Conservation (phyloP, 2,329 filamentous ascomycete genomes). For the Fusarium graminum region DNA sequence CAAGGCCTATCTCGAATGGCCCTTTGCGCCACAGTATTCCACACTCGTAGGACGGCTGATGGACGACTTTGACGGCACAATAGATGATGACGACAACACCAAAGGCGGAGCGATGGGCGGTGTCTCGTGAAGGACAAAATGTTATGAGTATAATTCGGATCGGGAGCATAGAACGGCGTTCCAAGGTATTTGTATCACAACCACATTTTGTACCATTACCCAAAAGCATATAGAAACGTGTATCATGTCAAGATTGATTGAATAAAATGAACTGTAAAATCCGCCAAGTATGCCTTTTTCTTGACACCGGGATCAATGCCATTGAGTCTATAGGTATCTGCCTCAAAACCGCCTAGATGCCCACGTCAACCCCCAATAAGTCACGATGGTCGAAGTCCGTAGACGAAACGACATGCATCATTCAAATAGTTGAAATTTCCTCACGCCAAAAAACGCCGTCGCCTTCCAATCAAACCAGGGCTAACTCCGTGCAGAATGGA, state of each 20-base stretch:
- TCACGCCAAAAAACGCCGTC: slow-evolving; percentile 40
- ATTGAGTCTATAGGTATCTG: slow-evolving; percentile 38
- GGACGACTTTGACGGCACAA: slow-evolving; percentile 47
- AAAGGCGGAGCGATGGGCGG: slow-evolving; percentile 37
- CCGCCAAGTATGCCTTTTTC: slow-evolving; percentile 19
- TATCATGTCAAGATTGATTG: slow-evolving; percentile 28
- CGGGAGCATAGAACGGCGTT: slow-evolving; percentile 19
- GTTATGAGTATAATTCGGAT: slow-evolving; percentile 4
- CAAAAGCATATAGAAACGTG: neutral
- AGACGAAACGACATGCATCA: slow-evolving; percentile 33
- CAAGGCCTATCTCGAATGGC: slow-evolving; percentile 74
- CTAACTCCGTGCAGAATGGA: slow-evolving; percentile 36
- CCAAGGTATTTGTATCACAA: neutral
- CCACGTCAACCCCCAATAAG: slow-evolving; percentile 15
- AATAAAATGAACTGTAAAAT: slow-evolving; percentile 33
- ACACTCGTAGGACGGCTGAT: slow-evolving; percentile 61
- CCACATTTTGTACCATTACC: slow-evolving; percentile 8
- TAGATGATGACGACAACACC: slow-evolving; percentile 47
- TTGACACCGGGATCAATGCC: slow-evolving; percentile 22
- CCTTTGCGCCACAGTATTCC: slow-evolving; percentile 67
- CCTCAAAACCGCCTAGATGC: slow-evolving; percentile 20
- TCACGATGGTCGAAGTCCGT: slow-evolving; percentile 25
- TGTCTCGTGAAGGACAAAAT: neutral
- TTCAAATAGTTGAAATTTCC: slow-evolving; percentile 7
- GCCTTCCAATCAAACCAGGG: slow-evolving; percentile 37